These are phyloP conservation scores for Persicaria maculosa DNA, from an alignment of 148 eudicot genomes.

Conservation along the genomic window DNA sequence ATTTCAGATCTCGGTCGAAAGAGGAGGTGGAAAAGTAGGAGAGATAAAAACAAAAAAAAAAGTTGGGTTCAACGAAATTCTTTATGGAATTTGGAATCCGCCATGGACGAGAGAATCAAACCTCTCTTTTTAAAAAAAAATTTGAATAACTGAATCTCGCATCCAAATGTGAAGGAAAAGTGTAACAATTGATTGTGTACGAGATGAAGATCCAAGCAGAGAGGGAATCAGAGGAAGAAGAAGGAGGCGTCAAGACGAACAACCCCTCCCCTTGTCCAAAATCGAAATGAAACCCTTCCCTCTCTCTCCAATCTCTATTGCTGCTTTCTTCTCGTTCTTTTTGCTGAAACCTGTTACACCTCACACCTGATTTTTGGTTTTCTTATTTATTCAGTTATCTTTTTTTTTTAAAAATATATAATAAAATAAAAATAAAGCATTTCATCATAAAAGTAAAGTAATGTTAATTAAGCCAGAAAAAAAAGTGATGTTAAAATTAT, in stretches of 20 bases:
- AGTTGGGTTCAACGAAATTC: neutral
- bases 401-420: no score
- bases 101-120: neutral
- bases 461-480: no score
- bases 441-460: no score
- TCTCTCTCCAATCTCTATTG: neutral
- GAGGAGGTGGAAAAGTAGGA: neutral
- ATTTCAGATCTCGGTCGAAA: neutral
- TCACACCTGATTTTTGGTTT: no score
- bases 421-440: no score
- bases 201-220: neutral
- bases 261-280: neutral
- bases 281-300: neutral
- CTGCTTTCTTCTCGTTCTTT: neutral
- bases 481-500: no score
- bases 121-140: neutral
- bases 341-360: no score
- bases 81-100: neutral
- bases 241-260: neutral
- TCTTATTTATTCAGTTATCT: no score
- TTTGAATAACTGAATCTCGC: no score
- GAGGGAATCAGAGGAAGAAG: neutral
- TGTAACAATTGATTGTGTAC: no score
- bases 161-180: no score
- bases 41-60: neutral